Evolutionary conservation across 129 eudicot species (phyloP).

Genomic region (Centrapalus pauciflorus): DNA sequence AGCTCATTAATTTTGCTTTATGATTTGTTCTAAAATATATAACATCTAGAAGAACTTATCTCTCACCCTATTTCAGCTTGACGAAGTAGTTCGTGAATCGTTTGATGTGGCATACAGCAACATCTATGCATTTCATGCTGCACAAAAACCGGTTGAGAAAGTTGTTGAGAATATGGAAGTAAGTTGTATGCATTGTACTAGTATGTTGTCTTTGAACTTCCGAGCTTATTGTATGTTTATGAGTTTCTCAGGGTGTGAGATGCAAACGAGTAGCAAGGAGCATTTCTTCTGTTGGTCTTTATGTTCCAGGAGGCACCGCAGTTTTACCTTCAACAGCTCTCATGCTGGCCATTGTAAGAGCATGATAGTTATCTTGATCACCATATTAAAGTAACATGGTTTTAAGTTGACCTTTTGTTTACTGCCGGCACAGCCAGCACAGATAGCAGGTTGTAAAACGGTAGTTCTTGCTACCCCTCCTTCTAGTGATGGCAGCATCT

Average conservation of each 20-base stretch:
- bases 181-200: conserved; percentile 22
- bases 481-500: conserved; percentile 79
- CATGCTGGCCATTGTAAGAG: conserved; percentile 88
- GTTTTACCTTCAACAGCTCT: conserved; percentile 99
- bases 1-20: too few relatives aligned
- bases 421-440: conserved; percentile 75
- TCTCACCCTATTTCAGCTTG: conserved; percentile 55
- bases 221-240: background rate
- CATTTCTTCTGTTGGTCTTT: conserved; percentile 93
- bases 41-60: background rate
- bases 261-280: conserved; percentile 97
- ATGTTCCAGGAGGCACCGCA: conserved; percentile 99
- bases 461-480: conserved; percentile 99
- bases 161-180: conserved; percentile 95
- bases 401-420: conserved; percentile 20
- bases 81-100: conserved; percentile 80
- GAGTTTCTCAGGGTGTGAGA: conserved; percentile 76
- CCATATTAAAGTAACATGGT: background rate
- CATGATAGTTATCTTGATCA: conserved; percentile 18
- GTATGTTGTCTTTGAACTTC: background rate
- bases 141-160: conserved; percentile 91
- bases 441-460: conserved; percentile 97
- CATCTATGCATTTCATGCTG: conserved; percentile 97
- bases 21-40: background rate
- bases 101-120: conserved; percentile 97